Conservation (phyloP, 2,329 filamentous ascomycete genomes). For the Furcasterigmium furcatum region DNA sequence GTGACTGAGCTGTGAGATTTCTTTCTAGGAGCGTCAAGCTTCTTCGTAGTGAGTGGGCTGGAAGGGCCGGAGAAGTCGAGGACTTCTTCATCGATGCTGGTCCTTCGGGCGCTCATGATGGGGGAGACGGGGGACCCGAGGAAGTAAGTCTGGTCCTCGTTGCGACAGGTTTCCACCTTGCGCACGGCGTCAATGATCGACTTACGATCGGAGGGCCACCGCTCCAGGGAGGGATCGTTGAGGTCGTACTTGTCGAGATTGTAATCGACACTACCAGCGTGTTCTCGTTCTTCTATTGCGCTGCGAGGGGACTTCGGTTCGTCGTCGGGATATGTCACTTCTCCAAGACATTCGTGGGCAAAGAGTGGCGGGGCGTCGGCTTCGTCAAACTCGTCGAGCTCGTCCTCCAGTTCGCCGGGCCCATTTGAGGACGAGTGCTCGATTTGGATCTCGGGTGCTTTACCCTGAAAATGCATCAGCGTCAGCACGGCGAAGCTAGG, state of each 20-base stretch:
- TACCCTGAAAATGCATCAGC: no score
- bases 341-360: conserved; percentile 42
- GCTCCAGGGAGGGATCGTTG: conserved; percentile 45
- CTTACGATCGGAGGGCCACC: conserved; percentile 40
- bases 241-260: conserved; percentile 29
- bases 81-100: conserved; percentile 30
- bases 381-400: conserved; percentile 8
- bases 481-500: no score
- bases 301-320: conserved; percentile 6
- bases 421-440: no score
- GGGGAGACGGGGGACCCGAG: conserved; percentile 32
- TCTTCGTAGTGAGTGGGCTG: conserved; percentile 27
- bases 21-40: conserved; percentile 20
- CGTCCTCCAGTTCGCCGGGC: no score
- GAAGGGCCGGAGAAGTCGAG: conserved; percentile 25
- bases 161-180: conserved; percentile 40
- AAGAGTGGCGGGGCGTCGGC: conserved; percentile 35
- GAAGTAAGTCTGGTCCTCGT: conserved; percentile 32
- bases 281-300: not conserved
- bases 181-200: conserved; percentile 43
- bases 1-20: conserved; percentile 13
- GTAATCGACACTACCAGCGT: conserved; percentile 11
- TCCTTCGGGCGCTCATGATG: conserved; percentile 25
- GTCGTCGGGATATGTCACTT: conserved; percentile 26
- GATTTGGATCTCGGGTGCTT: no score